phyloP scores from a whole-genome alignment of 176 grass and related monocot species.

The Musa acuminata region DNA sequence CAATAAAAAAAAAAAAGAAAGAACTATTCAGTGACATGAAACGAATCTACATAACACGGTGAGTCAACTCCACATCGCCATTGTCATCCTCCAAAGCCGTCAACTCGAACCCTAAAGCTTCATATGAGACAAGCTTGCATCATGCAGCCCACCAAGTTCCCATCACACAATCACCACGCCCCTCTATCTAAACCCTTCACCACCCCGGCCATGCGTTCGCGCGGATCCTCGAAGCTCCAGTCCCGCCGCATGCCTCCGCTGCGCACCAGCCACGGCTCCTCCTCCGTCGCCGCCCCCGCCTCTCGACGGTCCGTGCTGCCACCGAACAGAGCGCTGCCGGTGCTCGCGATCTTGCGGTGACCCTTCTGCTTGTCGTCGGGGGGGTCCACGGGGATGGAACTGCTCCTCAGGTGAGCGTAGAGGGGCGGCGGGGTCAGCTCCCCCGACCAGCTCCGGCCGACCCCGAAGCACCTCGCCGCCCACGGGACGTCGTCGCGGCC shows the following conservation, averaged over 20 bases:
- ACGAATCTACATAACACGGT: no score
- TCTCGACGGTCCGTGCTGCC: neutral
- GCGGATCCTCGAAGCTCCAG: constrained; percentile 79
- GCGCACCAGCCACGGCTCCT: constrained; percentile 37
- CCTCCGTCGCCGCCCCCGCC: neutral
- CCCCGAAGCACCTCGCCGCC: no score
- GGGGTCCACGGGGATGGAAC: neutral
- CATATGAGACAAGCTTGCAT: no score
- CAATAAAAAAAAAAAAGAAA: no score
- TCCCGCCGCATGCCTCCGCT: constrained; percentile 54
- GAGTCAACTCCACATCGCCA: no score
- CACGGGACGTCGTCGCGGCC: no score
- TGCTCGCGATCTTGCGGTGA: constrained; percentile 36
- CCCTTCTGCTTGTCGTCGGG: constrained; percentile 13
- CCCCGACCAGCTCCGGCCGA: no score
- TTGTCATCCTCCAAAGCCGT: no score
- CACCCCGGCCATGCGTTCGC: neutral
- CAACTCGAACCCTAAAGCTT: no score
- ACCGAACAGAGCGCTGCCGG: constrained; percentile 11
- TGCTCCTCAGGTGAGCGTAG: constrained; percentile 7
- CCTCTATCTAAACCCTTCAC: neutral
- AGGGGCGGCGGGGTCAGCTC: constrained; percentile 1
- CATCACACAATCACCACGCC: no score
- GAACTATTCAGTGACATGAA: no score
- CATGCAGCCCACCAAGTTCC: no score